phyloP scores from a whole-genome alignment of 192 early-diverging fungal species.

The Coemansia sp. region DNA sequence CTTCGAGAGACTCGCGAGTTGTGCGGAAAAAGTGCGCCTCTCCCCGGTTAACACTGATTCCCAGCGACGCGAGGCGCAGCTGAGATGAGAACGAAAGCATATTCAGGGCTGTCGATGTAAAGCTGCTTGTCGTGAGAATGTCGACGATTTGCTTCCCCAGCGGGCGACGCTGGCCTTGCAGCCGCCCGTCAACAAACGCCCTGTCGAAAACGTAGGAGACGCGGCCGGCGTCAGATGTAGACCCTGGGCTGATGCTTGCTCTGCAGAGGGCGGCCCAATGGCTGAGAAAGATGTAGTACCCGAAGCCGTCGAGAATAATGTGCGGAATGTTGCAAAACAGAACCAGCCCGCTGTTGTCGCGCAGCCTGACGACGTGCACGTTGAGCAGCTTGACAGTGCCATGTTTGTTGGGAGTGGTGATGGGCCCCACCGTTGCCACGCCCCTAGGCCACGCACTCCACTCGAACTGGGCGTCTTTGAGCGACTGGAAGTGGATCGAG shows the following conservation, averaged over 20 bases:
- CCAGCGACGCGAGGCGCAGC: constrained; percentile 13
- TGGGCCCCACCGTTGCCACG: constrained; percentile 26
- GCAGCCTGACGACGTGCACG: constrained; percentile 25
- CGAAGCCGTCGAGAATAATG: constrained; percentile 39
- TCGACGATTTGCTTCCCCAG: neutral
- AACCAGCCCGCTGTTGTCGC: constrained; percentile 26
- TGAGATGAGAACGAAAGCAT: constrained; percentile 14
- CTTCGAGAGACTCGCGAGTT: constrained; percentile 11
- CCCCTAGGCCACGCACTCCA: constrained; percentile 20
- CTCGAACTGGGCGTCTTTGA: constrained; percentile 11
- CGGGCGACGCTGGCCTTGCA: neutral
- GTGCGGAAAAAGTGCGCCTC: constrained; percentile 31
- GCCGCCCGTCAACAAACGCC: neutral
- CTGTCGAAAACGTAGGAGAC: constrained; percentile 19
- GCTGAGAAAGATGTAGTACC: constrained; percentile 39
- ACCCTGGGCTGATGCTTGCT: neutral
- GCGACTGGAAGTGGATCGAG: constrained; percentile 9
- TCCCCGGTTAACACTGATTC: constrained; percentile 7
- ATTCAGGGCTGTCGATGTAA: constrained; percentile 1
- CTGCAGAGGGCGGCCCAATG: constrained; percentile 31
- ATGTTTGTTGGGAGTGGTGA: constrained; percentile 9
- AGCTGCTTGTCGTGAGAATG: constrained; percentile 6
- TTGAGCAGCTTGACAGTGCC: constrained; percentile 24
- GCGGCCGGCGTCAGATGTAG: neutral
- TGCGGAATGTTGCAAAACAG: constrained; percentile 48